A percentile compares a stretch with the other conserved stretches of the same genome.
Evolutionary conservation across 768 basidiomycete genomes (phyloP).

Genomic region (Boletus rufocinnamomeus): DNA sequence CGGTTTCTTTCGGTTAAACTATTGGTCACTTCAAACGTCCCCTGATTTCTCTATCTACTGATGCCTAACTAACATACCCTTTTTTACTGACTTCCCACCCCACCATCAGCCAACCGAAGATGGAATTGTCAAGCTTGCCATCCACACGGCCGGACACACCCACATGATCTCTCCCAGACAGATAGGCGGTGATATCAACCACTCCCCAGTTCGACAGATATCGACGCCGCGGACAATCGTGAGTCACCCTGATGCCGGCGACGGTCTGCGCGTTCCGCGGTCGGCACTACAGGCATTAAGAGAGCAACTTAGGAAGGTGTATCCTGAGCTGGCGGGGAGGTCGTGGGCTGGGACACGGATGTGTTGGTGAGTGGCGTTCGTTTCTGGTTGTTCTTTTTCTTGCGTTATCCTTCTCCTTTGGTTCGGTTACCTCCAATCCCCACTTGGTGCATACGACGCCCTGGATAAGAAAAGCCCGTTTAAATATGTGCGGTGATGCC

Average conservation of each 20-base stretch:
- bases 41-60: background rate
- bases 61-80: background rate
- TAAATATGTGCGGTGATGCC: too few species aligned
- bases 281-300: slow-evolving; percentile 53
- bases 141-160: slow-evolving; percentile 75
- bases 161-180: slow-evolving; percentile 30
- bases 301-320: slow-evolving; percentile 53
- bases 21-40: background rate
- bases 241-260: slow-evolving; percentile 52
- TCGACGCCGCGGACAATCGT: slow-evolving; percentile 79
- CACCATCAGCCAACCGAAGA: slow-evolving; percentile 61
- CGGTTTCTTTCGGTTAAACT: background rate
- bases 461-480: background rate
- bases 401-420: background rate
- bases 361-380: slow-evolving; percentile 68
- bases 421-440: background rate
- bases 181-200: slow-evolving; percentile 1
- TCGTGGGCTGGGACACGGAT: slow-evolving; percentile 73
- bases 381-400: background rate
- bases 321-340: slow-evolving; percentile 76
- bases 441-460: background rate
- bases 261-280: slow-evolving; percentile 68
- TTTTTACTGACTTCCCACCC: slow-evolving; percentile 3
- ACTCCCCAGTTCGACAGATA: slow-evolving; percentile 35
- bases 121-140: slow-evolving; percentile 74